A percentile compares a stretch with the other conserved stretches of the same genome.
phyloP scores from a whole-genome alignment of 805 yeast genomes.

The Candida loeiensis region DNA sequence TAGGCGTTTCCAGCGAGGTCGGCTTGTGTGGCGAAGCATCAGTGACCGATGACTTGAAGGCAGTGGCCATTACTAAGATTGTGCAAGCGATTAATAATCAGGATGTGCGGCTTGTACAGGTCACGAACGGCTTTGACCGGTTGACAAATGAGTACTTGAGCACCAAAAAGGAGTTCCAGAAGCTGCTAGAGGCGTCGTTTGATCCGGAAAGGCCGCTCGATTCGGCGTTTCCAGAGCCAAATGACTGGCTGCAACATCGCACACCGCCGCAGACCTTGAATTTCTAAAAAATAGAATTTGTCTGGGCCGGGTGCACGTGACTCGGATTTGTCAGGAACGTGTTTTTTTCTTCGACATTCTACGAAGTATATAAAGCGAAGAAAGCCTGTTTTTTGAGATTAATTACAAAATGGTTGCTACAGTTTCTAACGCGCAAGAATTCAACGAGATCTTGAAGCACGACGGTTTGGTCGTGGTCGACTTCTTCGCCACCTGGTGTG shows the following conservation, averaged over 20 bases:
- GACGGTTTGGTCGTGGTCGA: conserved; percentile 85
- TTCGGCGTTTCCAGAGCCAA: neutral
- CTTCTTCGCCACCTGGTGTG: conserved; percentile 98
- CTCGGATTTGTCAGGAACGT: conserved; percentile 2
- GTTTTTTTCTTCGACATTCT: conserved; percentile 3
- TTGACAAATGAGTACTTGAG: conserved; percentile 2
- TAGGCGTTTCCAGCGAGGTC: conserved; percentile 13
- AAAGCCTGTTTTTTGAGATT: neutral
- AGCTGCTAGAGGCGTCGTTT: neutral
- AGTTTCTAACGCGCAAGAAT: conserved; percentile 46
- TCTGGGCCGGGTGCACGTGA: conserved; percentile 7
- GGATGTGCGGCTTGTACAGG: neutral
- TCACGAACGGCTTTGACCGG: neutral
- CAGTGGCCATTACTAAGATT: conserved; percentile 2
- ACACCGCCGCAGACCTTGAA: too few species aligned
- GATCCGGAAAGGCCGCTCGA: conserved; percentile 3
- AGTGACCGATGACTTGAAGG: neutral
- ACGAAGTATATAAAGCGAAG: conserved; percentile 4
- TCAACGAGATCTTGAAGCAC: conserved; percentile 57
- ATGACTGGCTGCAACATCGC: conserved; percentile 1
- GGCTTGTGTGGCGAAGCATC: conserved; percentile 14
- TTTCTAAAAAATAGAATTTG: neutral
- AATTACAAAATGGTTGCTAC: conserved; percentile 33
- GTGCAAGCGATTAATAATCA: neutral
- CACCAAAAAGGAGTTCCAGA: neutral